These are phyloP conservation scores for Solanum chacoense DNA, from an alignment of 305 asterid genomes.

Conservation along the genomic window DNA sequence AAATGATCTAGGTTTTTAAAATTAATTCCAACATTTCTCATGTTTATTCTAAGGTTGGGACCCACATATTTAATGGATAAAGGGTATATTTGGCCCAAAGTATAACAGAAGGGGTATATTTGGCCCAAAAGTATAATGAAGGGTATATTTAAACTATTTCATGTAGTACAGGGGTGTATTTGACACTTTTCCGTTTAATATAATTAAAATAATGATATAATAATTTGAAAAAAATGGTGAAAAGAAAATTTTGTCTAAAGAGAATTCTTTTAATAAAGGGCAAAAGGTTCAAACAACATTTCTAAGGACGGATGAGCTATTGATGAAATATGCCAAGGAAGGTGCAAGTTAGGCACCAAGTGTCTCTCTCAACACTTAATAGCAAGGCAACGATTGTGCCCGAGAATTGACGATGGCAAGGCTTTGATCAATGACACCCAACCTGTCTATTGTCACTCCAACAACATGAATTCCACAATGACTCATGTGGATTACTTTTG, in stretches of 20 bases:
- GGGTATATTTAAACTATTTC: no score
- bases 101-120: no score
- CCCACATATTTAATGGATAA: no score
- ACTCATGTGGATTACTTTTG: not conserved
- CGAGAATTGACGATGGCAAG: not conserved
- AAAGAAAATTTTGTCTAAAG: not conserved
- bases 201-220: no score
- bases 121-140: no score
- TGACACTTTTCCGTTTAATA: no score
- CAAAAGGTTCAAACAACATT: not conserved
- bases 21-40: no score
- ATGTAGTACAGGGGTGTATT: no score
- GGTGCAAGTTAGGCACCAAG: not conserved
- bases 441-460: not conserved
- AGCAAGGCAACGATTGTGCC: not conserved
- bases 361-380: not conserved
- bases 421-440: not conserved
- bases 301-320: not conserved
- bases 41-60: no score
- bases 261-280: not conserved
- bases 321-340: no score
- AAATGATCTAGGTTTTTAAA: no score
- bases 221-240: not conserved
- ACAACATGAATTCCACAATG: not conserved
- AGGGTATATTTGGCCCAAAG: no score